phyloP scores from a whole-genome alignment of 768 basidiomycete species.

The Suillus fuscotomentosus region DNA sequence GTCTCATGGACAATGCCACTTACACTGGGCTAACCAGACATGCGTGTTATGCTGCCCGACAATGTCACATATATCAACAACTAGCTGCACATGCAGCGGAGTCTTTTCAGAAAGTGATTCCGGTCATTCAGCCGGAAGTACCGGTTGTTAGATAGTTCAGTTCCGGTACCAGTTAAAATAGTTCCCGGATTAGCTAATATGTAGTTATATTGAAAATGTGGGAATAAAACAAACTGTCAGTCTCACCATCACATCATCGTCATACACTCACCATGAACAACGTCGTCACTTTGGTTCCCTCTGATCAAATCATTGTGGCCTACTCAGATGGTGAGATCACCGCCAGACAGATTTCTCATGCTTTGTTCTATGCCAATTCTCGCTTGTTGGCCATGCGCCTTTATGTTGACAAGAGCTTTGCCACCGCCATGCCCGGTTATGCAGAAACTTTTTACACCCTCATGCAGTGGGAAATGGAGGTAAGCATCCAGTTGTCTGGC shows the following conservation, averaged over 20 bases:
- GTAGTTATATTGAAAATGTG: too few species aligned
- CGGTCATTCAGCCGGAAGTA: too few species aligned
- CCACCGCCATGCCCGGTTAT: background rate
- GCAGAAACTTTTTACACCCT: background rate
- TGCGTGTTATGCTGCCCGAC: too few species aligned
- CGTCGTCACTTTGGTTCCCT: background rate
- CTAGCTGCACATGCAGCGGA: too few species aligned
- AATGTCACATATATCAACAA: too few species aligned
- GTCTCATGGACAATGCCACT: background rate
- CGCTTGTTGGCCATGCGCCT: background rate
- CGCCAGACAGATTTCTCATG: background rate
- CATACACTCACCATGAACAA: too few species aligned
- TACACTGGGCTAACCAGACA: background rate
- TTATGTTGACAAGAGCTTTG: background rate
- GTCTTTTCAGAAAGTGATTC: too few species aligned
- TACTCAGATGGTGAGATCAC: background rate
- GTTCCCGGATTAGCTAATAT: background rate
- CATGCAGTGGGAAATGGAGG: background rate
- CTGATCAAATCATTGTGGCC: background rate
- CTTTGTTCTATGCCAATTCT: background rate
- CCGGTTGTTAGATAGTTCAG: too few species aligned
- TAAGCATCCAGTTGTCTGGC: background rate
- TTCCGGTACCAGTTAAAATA: background rate
- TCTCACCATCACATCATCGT: too few species aligned
- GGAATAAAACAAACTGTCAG: too few species aligned